Base-by-base conservation (phyloP, 1,284 basidiomycete species). In the Cutaneotrichosporon sp. region DNA sequence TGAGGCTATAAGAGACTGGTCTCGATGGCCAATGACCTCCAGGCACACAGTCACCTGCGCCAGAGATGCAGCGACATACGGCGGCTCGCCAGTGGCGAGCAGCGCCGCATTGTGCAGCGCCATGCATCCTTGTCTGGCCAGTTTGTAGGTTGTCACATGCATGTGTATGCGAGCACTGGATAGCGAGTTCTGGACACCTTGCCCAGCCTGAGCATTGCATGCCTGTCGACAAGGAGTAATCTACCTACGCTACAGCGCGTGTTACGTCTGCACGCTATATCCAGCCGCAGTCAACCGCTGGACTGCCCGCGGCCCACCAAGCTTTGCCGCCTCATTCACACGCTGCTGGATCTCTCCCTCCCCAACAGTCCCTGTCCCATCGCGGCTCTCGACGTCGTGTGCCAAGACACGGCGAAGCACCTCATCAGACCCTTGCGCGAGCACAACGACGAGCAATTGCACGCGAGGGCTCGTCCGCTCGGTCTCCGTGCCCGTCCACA, bases 401-500 rank as follows among this genome's bases (percentile, higher is more conserved):
- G 39, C 17, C 1, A 59, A 8, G 8, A 59, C 29, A 11, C 25
- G 22, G 4, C 41, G 33, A 10, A 59, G 33, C 24, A 53, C 51
- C 2, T 14, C 27, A 9, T 55, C 51, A 3, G 29, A 35, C 10
- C 48, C 51, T 31, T 44, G 39, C 3, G 49, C 29, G 12, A 59
- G 45, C 10, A 59, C 29, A 34, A 55, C 51, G 5, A 59, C 48
- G 35, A 55, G 35, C 32, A 55, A 33, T 45, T 59, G 57, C 5
- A 55, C 44, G 26, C 57, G 34, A 0, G 39, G 4, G 9, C 44
- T 34, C n/a, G 29, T 24, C 3, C 53, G 52, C 34, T 50, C 49
- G 32, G 42, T 44, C 11, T 54, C 54, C 75, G 77, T 12, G 1
- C 20, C n/a, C 9, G 22, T 20, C 89, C 89, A 92, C 34, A 91